These are phyloP conservation scores for Ascoidea asiatica DNA, from an alignment of 805 yeast genomes.

Conservation along the genomic window DNA sequence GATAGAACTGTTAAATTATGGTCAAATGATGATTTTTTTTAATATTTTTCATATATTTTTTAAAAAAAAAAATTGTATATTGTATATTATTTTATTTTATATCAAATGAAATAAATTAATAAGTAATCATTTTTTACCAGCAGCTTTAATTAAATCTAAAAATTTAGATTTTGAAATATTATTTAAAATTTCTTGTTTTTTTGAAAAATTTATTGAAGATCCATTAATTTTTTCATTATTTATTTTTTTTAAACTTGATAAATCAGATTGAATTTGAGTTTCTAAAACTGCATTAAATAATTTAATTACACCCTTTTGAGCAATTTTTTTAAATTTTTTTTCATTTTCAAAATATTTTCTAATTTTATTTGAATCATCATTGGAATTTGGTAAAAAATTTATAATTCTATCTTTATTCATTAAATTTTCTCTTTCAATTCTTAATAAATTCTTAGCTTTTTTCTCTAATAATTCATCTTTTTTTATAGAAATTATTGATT, in stretches of 20 bases:
- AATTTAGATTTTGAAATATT: constrained; percentile 85
- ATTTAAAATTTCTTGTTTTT: constrained; percentile 47
- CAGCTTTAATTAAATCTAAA: constrained; percentile 74
- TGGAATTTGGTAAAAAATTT: constrained; percentile 47
- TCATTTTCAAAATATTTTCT: constrained; percentile 54
- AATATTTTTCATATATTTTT: too few species aligned
- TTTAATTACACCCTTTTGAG: constrained; percentile 79
- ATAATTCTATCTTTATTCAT: constrained; percentile 56
- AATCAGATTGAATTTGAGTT: constrained; percentile 52
- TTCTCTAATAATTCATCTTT: constrained; percentile 74
- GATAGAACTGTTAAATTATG: constrained; percentile 67
- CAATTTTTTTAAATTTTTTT: constrained; percentile 57
- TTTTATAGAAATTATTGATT: constrained; percentile 50
- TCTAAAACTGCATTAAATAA: constrained; percentile 73
- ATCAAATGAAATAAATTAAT: constrained; percentile 1
- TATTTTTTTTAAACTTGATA: constrained; percentile 31
- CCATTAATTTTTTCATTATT: constrained; percentile 27
- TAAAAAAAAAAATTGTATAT: not conserved
- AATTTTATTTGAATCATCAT: constrained; percentile 35
- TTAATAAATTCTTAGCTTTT: constrained; percentile 61
- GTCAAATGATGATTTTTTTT: too few species aligned
- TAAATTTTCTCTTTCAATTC: constrained; percentile 56
- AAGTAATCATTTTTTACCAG: too few species aligned
- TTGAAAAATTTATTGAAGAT: constrained; percentile 20
- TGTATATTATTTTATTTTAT: not conserved